phyloP scores from a whole-genome alignment of 2,329 filamentous ascomycete species.

The Botrytis sinoallii region DNA sequence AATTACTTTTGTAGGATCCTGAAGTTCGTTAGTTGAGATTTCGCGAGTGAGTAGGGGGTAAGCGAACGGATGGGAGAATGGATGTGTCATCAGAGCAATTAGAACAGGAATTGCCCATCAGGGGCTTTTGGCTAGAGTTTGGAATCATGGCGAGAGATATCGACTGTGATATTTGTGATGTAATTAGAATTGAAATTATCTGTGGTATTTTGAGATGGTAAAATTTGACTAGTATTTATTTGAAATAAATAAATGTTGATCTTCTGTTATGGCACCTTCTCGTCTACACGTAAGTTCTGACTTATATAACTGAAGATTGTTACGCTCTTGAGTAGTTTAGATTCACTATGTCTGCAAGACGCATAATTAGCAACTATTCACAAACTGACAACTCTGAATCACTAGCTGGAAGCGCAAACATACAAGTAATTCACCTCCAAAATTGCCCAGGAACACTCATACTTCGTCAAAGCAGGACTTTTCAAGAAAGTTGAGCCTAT shows the following conservation, averaged over 20 bases:
- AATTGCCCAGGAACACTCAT: neutral
- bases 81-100: neutral
- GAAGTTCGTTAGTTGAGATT: neutral
- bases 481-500: neutral
- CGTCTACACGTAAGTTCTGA: neutral
- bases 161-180: neutral
- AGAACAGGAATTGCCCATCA: neutral
- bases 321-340: neutral
- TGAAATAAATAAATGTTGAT: neutral
- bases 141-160: neutral
- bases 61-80: neutral
- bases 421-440: neutral
- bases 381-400: neutral
- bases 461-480: neutral
- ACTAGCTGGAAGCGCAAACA: neutral
- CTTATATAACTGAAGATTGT: neutral
- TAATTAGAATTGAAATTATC: neutral
- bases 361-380: neutral
- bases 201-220: neutral
- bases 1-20: neutral
- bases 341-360: neutral
- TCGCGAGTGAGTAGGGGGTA: neutral
- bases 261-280: neutral
- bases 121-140: neutral
- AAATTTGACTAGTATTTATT: neutral